A percentile compares a stretch with the other conserved stretches of the same genome.
phyloP scores from a whole-genome alignment of 2,329 filamentous ascomycete species.

The Simplicillium aogashimaense region DNA sequence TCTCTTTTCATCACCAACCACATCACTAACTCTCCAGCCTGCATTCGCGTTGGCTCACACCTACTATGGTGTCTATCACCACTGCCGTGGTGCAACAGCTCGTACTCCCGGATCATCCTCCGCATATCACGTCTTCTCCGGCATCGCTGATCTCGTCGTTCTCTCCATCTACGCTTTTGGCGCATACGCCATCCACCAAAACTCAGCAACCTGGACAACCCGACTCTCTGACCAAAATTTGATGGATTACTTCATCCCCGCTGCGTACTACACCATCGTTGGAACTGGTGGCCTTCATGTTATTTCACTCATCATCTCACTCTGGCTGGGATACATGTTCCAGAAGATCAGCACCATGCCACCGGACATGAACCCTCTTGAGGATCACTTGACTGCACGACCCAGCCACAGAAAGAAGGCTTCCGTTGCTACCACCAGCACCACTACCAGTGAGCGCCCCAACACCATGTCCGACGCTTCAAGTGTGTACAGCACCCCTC shows the following conservation, averaged over 20 bases:
- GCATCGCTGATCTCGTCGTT: conserved; percentile 55
- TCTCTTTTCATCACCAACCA: conserved; percentile 23
- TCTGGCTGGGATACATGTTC: conserved; percentile 73
- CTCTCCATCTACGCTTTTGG: conserved; percentile 48
- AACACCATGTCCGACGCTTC: conserved; percentile 32
- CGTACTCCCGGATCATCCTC: conserved; percentile 72
- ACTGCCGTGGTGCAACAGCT: conserved; percentile 57
- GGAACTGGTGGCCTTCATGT: conserved; percentile 58
- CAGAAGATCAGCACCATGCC: conserved; percentile 72
- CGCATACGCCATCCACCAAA: conserved; percentile 32
- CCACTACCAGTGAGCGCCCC: conserved; percentile 49
- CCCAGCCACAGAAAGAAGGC: conserved; percentile 61
- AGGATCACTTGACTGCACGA: conserved; percentile 71
- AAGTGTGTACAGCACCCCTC: conserved; percentile 35
- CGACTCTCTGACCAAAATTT: conserved; percentile 49
- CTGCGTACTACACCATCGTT: conserved; percentile 59
- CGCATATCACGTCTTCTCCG: conserved; percentile 81
- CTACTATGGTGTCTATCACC: conserved; percentile 73
- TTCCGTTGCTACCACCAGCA: conserved; percentile 37
- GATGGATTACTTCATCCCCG: conserved; percentile 49
- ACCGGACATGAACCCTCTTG: conserved; percentile 91
- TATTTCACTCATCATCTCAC: conserved; percentile 57
- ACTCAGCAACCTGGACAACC: conserved; percentile 52
- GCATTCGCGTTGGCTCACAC: conserved; percentile 64
- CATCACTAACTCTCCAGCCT: conserved; percentile 31